These are phyloP conservation scores for Ganoderma lucidum DNA, from an alignment of 1,284 basidiomycete genomes.

Conservation along the genomic window DNA sequence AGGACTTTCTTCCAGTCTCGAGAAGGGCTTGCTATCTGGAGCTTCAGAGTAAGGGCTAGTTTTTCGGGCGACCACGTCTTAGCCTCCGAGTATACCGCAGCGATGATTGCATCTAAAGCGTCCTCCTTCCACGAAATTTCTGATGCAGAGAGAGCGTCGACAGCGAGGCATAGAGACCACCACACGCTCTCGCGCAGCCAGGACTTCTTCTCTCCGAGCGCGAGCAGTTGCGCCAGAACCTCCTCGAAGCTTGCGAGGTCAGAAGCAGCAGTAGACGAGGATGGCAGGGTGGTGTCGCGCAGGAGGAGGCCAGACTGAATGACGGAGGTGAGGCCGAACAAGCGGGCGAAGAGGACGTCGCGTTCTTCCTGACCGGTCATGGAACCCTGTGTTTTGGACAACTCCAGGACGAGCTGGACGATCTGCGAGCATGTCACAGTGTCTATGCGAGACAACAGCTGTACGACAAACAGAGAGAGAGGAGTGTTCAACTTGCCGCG, in stretches of 20 bases:
- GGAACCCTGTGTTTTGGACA: slow-evolving; percentile 72
- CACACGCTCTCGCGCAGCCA: slow-evolving; percentile 95
- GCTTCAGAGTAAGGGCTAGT: slow-evolving; percentile 79
- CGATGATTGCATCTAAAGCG: slow-evolving; percentile 62
- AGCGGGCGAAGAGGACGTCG: slow-evolving; percentile 90
- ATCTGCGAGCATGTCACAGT: slow-evolving; percentile 84
- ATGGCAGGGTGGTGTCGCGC: slow-evolving; percentile 59
- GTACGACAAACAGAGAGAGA: not conserved
- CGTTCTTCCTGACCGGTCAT: slow-evolving; percentile 93
- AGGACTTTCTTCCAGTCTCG: slow-evolving; percentile 75
- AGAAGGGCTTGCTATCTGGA: slow-evolving; percentile 69
- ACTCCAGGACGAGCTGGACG: slow-evolving; percentile 74
- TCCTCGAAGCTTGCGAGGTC: slow-evolving; percentile 68
- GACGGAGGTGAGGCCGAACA: slow-evolving; percentile 89
- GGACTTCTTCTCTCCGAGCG: slow-evolving; percentile 83
- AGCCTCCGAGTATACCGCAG: slow-evolving; percentile 60
- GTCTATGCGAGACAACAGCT: slow-evolving; percentile 85
- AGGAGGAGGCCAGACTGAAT: slow-evolving; percentile 85
- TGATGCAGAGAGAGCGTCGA: slow-evolving; percentile 66
- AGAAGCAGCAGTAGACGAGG: slow-evolving; percentile 59
- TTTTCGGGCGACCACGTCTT: slow-evolving; percentile 88
- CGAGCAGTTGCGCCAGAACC: slow-evolving; percentile 72
- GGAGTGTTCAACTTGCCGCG: slow-evolving; percentile 4
- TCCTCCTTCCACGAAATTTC: slow-evolving; percentile 76
- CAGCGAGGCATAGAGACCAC: slow-evolving; percentile 80